A percentile compares a stretch with the other conserved stretches of the same genome.
These are phyloP conservation scores for Ganoderma meredithae DNA, from an alignment of 1,284 basidiomycete genomes.

Conservation along the genomic window DNA sequence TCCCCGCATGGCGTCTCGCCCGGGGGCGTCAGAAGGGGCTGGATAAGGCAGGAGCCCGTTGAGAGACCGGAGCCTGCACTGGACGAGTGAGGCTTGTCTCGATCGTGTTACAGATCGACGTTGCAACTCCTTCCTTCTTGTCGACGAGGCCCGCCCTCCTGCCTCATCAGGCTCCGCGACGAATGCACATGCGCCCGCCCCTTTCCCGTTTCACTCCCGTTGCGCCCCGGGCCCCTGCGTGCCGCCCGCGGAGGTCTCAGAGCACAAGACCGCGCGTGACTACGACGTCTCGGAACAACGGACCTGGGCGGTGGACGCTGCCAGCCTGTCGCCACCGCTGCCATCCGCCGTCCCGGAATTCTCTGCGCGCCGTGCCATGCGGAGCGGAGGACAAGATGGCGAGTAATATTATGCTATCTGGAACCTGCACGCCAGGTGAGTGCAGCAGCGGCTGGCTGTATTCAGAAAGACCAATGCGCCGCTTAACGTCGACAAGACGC, in stretches of 20 bases:
- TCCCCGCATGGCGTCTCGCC: constrained; percentile 12
- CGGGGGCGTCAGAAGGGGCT: constrained; percentile 1
- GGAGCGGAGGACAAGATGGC: constrained; percentile 14
- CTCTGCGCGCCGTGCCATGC: constrained; percentile 28
- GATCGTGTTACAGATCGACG: constrained; percentile 36
- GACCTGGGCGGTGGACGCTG: constrained; percentile 33
- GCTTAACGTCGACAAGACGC: constrained; percentile 1
- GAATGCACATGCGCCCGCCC: constrained; percentile 5
- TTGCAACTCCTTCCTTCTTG: constrained; percentile 9
- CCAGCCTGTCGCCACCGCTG: constrained; percentile 6
- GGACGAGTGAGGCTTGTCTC: constrained; percentile 20
- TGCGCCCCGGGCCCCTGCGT: neutral
- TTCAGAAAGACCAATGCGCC: constrained; percentile 5
- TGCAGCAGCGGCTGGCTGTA: neutral
- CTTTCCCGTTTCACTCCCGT: constrained; percentile 10
- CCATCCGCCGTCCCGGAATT: constrained; percentile 27
- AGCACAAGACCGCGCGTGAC: constrained; percentile 15
- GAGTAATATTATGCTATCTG: neutral
- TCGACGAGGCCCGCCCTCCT: constrained; percentile 13
- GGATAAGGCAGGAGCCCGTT: constrained; percentile 22
- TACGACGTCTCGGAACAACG: constrained; percentile 18
- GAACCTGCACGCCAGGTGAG: neutral
- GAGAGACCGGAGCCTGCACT: constrained; percentile 30
- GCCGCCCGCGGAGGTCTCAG: constrained; percentile 5
- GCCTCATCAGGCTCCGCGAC: constrained; percentile 31